Conservation (phyloP, 1,284 basidiomycete species). For the Agroathelia rolfsii region DNA sequence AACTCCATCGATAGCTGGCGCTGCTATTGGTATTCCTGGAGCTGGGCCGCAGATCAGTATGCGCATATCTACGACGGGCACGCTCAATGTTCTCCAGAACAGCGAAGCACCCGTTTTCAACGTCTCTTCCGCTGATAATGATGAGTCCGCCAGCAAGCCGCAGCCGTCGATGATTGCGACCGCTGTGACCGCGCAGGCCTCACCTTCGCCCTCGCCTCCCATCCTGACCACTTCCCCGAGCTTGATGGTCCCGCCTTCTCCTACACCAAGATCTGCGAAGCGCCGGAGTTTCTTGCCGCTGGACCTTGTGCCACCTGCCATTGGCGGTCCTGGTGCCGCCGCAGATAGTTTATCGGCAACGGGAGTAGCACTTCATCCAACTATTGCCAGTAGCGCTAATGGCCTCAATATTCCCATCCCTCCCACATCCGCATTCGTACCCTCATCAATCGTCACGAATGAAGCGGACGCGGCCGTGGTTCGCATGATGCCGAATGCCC, state of each 20-base stretch:
- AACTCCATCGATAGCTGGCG: constrained; percentile 14
- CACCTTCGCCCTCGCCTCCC: constrained; percentile 14
- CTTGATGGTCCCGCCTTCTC: constrained; percentile 36
- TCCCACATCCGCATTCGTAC: constrained; percentile 52
- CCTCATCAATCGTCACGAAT: constrained; percentile 36
- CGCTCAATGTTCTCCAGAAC: constrained; percentile 33
- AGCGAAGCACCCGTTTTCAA: constrained; percentile 18
- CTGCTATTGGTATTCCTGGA: constrained; percentile 12
- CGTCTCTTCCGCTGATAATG: constrained; percentile 16
- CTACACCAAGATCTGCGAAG: constrained; percentile 46
- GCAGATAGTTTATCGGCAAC: too few species aligned
- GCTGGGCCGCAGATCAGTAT: constrained; percentile 51
- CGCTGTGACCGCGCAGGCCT: too few species aligned
- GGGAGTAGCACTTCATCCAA: too few species aligned
- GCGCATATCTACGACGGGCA: constrained; percentile 58
- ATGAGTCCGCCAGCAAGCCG: constrained; percentile 8
- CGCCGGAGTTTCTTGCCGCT: constrained; percentile 82
- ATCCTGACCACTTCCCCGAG: constrained; percentile 21
- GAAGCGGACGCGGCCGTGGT: constrained; percentile 31
- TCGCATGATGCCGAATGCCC: constrained; percentile 24
- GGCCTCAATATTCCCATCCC: constrained; percentile 46
- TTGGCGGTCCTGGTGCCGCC: too few species aligned
- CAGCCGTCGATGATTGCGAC: constrained; percentile 14
- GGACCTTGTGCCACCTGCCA: too few species aligned
- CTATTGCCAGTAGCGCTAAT: constrained; percentile 38